phyloP scores from a whole-genome alignment of 2,329 filamentous ascomycete genomes.

The Lachnum nothofagi region DNA sequence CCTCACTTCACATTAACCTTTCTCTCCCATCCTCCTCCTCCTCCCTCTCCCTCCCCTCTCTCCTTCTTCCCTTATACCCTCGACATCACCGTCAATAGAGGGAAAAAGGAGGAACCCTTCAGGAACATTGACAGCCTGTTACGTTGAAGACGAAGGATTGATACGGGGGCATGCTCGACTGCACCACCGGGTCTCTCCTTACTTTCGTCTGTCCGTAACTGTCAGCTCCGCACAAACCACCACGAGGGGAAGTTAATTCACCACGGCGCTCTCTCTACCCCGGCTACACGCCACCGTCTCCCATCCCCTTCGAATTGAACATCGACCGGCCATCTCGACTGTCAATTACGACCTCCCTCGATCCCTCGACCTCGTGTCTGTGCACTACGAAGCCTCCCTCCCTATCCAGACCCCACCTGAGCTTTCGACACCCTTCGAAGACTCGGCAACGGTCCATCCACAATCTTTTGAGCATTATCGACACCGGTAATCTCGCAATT shows the following conservation, averaged over 20 bases:
- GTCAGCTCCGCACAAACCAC: slow-evolving; percentile 20
- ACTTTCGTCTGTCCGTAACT: slow-evolving; percentile 26
- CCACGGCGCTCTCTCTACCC: slow-evolving; percentile 7
- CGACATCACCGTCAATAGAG: slow-evolving; percentile 14
- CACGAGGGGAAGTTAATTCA: slow-evolving; percentile 13
- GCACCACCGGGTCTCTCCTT: slow-evolving; percentile 14
- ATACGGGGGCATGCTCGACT: slow-evolving; percentile 12
- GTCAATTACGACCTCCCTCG: neutral
- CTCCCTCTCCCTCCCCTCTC: slow-evolving; percentile 17
- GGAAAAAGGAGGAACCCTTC: slow-evolving; percentile 16
- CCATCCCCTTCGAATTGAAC: neutral
- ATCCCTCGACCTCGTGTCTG: slow-evolving; percentile 2
- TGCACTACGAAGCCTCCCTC: slow-evolving; percentile 1
- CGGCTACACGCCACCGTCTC: neutral
- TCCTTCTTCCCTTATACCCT: slow-evolving; percentile 19
- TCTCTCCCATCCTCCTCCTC: slow-evolving; percentile 9
- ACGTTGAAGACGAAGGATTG: slow-evolving; percentile 15
- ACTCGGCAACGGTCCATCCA: slow-evolving; percentile 9
- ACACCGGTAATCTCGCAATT: slow-evolving; percentile 7
- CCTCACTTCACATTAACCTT: slow-evolving; percentile 7
- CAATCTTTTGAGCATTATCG: slow-evolving; percentile 12
- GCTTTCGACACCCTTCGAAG: slow-evolving; percentile 5
- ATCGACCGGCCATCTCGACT: neutral
- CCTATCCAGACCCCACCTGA: neutral
- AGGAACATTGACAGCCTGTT: slow-evolving; percentile 24